Percentiles rank a stretch among this genome's conserved stretches.
phyloP scores from a whole-genome alignment of 192 early-diverging fungal species.

The Geranomyces michiganensis region DNA sequence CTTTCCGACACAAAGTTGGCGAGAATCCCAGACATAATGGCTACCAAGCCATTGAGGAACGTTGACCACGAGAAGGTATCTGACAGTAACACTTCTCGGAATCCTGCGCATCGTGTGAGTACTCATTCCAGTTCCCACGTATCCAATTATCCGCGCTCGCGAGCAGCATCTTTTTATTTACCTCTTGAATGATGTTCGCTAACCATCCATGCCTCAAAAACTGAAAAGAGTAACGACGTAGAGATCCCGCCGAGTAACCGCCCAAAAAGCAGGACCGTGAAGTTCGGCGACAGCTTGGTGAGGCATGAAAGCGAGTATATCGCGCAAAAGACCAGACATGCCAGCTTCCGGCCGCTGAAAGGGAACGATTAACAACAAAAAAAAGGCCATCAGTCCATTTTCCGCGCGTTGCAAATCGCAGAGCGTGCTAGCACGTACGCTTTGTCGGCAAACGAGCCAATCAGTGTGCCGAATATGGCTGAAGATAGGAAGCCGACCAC shows the following conservation, averaged over 20 bases:
- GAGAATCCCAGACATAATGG: constrained; percentile 60
- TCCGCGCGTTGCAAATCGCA: no score
- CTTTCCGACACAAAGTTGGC: constrained; percentile 62
- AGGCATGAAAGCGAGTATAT: constrained; percentile 47
- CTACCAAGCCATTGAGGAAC: constrained; percentile 72
- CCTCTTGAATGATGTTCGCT: constrained; percentile 40
- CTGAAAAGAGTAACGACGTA: constrained; percentile 53
- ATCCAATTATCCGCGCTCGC: no score
- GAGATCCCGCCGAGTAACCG: constrained; percentile 50
- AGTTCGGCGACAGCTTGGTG: constrained; percentile 38
- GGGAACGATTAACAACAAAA: neutral
- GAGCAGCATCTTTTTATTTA: neutral
- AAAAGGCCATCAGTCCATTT: no score
- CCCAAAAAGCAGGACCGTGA: constrained; percentile 45
- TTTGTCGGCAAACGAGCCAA: constrained; percentile 72
- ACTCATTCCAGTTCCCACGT: no score
- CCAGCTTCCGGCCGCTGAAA: constrained; percentile 42
- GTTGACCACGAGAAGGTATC: constrained; percentile 67
- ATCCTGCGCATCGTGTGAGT: no score
- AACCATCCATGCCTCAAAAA: constrained; percentile 59
- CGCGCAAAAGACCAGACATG: constrained; percentile 44
- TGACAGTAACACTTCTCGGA: constrained; percentile 53
- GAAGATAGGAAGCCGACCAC: constrained; percentile 72
- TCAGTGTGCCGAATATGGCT: constrained; percentile 70
- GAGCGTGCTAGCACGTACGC: constrained; percentile 49